These are phyloP conservation scores for Tarenaya hassleriana DNA, from an alignment of 345 rosid genomes.

Conservation along the genomic window DNA sequence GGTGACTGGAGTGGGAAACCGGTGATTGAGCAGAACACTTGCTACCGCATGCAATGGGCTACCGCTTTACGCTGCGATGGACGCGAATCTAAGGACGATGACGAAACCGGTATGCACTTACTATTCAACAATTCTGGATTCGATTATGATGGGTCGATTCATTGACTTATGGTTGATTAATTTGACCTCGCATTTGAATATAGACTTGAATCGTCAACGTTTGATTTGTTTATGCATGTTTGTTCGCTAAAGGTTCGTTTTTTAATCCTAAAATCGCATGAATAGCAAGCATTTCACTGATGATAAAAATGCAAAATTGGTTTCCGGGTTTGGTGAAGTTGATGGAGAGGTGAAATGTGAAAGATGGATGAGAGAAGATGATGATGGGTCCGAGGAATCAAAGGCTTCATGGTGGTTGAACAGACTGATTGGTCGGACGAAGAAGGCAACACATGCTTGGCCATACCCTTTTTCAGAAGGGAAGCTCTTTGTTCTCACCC, in stretches of 20 bases:
- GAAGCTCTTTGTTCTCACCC: constrained; percentile 78
- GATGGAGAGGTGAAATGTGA: constrained; percentile 81
- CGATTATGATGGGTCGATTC: constrained; percentile 1
- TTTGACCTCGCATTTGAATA: not conserved
- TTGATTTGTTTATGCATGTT: no score
- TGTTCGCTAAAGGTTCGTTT: not conserved
- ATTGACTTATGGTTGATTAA: not conserved
- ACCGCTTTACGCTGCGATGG: constrained; percentile 71
- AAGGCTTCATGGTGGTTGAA: constrained; percentile 70
- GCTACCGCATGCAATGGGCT: constrained; percentile 90
- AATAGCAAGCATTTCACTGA: not conserved
- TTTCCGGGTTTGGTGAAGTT: constrained; percentile 39
- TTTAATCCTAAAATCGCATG: not conserved
- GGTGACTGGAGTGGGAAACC: constrained; percentile 90
- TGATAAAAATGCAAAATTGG: not conserved
- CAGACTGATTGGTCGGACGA: constrained; percentile 63
- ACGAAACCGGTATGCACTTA: constrained; percentile 59
- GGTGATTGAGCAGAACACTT: constrained; percentile 88
- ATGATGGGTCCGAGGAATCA: constrained; percentile 55
- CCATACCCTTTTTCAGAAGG: constrained; percentile 77
- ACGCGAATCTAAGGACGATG: constrained; percentile 65
- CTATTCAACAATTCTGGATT: not conserved
- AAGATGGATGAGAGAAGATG: constrained; percentile 79
- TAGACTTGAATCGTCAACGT: not conserved
- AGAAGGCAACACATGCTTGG: constrained; percentile 71